Percentiles rank a stretch among this genome's conserved stretches.
Evolutionary conservation across 83 land plant species (phyloP).

Genomic region (Isoetes engelmannii): DNA sequence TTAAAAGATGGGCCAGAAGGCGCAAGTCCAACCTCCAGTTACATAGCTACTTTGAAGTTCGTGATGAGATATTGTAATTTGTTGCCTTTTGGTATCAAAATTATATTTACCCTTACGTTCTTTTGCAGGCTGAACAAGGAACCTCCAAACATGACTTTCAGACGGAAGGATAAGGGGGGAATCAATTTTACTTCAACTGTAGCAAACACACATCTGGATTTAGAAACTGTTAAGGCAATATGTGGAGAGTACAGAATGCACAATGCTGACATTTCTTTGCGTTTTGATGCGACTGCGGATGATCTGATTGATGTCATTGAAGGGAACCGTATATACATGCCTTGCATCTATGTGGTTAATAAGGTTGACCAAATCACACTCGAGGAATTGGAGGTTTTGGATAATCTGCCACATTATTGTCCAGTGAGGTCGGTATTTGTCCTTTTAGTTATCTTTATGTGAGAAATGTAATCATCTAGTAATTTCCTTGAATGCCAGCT

Average conservation of each 20-base stretch:
- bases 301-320: slow-evolving; percentile 98
- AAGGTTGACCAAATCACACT: slow-evolving; percentile 96
- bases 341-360: slow-evolving; percentile 95
- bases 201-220: slow-evolving; percentile 74
- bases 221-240: slow-evolving; percentile 97
- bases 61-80: too few relatives aligned
- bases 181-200: slow-evolving; percentile 94
- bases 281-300: slow-evolving; percentile 99
- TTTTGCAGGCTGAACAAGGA: slow-evolving; percentile 61
- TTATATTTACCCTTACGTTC: not conserved
- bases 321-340: slow-evolving; percentile 92
- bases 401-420: slow-evolving; percentile 96
- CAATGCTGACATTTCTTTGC: slow-evolving; percentile 89
- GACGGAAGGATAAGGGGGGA: slow-evolving; percentile 97
- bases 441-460: not conserved
- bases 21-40: too few relatives aligned
- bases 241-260: slow-evolving; percentile 98
- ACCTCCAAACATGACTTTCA: slow-evolving; percentile 93
- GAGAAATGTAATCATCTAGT: not conserved
- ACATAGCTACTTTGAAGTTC: too few relatives aligned
- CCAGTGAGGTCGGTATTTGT: slow-evolving; percentile 69
- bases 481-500: too few relatives aligned
- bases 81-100: too few relatives aligned
- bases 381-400: slow-evolving; percentile 94
- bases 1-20: too few relatives aligned